phyloP scores from a whole-genome alignment of 148 eudicot species.

The Nyssa sinensis region DNA sequence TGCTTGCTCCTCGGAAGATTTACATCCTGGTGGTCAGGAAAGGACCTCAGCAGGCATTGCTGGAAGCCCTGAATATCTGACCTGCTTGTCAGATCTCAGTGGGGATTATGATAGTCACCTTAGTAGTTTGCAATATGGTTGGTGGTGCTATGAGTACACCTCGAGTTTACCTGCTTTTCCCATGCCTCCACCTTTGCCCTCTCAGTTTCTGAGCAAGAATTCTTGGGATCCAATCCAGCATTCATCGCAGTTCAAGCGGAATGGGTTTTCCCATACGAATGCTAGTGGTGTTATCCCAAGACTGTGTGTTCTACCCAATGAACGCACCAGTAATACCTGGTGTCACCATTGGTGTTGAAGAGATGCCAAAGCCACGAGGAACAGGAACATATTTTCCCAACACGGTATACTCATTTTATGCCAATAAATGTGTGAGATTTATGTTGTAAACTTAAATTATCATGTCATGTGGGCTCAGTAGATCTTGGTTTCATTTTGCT shows the following conservation, averaged over 20 bases:
- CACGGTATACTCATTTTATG: conserved; percentile 43
- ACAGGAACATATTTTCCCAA: conserved; percentile 79
- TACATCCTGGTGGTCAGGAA: conserved; percentile 1
- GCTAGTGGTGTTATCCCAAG: conserved; percentile 49
- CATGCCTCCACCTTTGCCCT: conserved; percentile 34
- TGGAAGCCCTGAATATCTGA: conserved; percentile 12
- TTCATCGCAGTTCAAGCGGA: conserved; percentile 36
- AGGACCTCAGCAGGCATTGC: not conserved
- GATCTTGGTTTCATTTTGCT: not conserved
- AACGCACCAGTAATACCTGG: conserved; percentile 40
- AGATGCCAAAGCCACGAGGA: conserved; percentile 62
- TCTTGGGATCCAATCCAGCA: conserved; percentile 43
- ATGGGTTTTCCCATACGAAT: conserved; percentile 45
- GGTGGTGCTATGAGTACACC: conserved; percentile 46
- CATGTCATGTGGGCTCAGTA: not conserved
- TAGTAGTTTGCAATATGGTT: conserved; percentile 48
- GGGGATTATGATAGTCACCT: conserved; percentile 65
- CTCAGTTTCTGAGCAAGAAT: conserved; percentile 42
- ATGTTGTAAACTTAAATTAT: not conserved
- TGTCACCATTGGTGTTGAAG: conserved; percentile 45
- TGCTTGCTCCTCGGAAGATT: not conserved
- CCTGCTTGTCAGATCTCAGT: conserved; percentile 52
- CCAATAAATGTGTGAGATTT: not conserved
- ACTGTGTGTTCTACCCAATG: conserved; percentile 38
- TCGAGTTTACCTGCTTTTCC: conserved; percentile 32